Base-by-base conservation (phyloP, 192 early-diverging fungal genomes). In the Obelidium mucronatum region DNA sequence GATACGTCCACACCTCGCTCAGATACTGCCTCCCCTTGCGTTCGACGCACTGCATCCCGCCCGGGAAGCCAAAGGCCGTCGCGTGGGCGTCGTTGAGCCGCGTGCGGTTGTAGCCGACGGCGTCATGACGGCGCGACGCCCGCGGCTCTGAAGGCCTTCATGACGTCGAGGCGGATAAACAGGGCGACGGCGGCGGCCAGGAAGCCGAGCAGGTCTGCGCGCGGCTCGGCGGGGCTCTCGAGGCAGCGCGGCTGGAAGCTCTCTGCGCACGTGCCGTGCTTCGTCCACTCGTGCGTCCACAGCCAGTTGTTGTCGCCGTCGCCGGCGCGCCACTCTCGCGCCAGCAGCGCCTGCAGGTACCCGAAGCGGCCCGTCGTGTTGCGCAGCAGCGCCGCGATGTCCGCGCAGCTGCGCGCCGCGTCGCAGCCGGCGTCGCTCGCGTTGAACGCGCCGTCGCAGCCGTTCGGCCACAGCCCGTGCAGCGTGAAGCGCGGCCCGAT, bases 391-490 rank as follows among this genome's bases (percentile, higher is more conserved):
- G 84, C 86, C 19, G 77, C 76, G 34, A 79, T 78, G 15, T 78
- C 70, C 22, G 91, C 72, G 51, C 90, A 89, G 48, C 48, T 51
- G 48, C 48, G 48, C 48, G 48, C 8, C 11, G 48, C 48, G n/a
- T n/a, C n/a, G n/a, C n/a, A n/a, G n/a, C n/a, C n/a, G n/a, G n/a
- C n/a, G n/a, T 65, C 6, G 40, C 40, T 67, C 28, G 17, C 22
- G 42, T 79, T 78, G 37, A 78, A 82, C 42, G 79, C 75, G 65
- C 88, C 89, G 33, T 82, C 62, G 67, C 89, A 90, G 0, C 83
- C 89, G 79, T 93, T 90, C 11, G 93, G 90, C 93, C 93, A 93
- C 51, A 93, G 81, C 22, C 93, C 93, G 73, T 94, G 93, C n/a
- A 94, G 75, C 4, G 93, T 93, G 54, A 90, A 94, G 22, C 44